These are phyloP conservation scores for Nyctanthes arbortristis DNA, from an alignment of 257 asterid genomes.

Conservation along the genomic window DNA sequence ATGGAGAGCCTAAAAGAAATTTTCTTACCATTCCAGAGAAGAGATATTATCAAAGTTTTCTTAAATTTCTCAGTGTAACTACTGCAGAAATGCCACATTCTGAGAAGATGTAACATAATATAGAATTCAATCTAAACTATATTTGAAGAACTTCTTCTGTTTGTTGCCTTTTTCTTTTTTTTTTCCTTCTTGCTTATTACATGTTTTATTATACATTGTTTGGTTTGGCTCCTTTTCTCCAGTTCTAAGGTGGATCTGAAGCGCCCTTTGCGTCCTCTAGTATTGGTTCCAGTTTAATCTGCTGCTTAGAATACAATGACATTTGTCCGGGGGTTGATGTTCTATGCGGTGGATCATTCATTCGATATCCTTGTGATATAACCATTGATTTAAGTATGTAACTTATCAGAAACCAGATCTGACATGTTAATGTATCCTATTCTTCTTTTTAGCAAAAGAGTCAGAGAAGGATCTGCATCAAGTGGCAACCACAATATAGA, in stretches of 20 bases:
- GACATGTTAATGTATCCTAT: background rate
- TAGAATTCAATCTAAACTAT: background rate
- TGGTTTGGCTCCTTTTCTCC: too few species aligned
- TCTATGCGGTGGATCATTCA: too few species aligned
- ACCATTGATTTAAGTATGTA: too few species aligned
- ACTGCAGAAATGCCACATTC: background rate
- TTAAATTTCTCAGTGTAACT: background rate
- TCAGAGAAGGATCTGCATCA: background rate
- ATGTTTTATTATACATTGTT: too few species aligned
- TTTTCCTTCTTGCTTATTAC: background rate
- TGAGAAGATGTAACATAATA: background rate
- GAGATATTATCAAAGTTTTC: conserved; percentile 20
- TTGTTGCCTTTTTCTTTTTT: background rate
- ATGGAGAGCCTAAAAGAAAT: conserved; percentile 43
- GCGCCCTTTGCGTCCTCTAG: background rate
- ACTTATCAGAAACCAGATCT: background rate
- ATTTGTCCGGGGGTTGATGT: too few species aligned
- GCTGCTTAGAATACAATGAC: background rate
- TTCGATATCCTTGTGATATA: background rate
- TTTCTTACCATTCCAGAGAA: conserved; percentile 45
- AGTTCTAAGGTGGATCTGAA: background rate
- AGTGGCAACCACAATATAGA: background rate
- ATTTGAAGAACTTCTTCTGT: background rate
- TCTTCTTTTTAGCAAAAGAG: background rate
- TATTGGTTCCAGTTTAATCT: background rate